phyloP scores from a whole-genome alignment of 495 filamentous ascomycete species.

The Penicillium ucsense region DNA sequence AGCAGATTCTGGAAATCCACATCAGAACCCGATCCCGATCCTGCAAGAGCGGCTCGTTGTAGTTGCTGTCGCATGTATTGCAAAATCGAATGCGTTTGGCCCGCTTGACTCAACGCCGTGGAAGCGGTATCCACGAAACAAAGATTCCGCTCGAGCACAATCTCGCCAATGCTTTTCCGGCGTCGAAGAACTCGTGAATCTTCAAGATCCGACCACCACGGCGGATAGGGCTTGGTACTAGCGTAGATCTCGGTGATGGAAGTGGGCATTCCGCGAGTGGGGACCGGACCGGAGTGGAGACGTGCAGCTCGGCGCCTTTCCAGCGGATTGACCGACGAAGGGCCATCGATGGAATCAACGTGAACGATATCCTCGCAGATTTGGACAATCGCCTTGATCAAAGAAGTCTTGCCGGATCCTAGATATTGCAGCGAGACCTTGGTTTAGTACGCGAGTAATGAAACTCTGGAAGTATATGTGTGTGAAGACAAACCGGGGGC shows the following conservation, averaged over 20 bases:
- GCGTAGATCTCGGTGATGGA: constrained; percentile 75
- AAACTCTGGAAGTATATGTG: background rate
- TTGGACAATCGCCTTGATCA: constrained; percentile 90
- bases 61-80: constrained; percentile 72
- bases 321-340: constrained; percentile 26
- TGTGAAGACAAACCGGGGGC: constrained; percentile 44
- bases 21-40: constrained; percentile 41
- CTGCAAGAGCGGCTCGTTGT: constrained; percentile 49
- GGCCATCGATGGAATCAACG: constrained; percentile 77
- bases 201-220: constrained; percentile 91
- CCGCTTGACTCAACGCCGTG: constrained; percentile 55
- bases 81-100: constrained; percentile 58
- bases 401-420: constrained; percentile 74
- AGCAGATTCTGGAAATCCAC: constrained; percentile 71
- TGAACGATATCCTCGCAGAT: constrained; percentile 95
- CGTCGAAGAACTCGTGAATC: constrained; percentile 58
- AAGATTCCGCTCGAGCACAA: constrained; percentile 82
- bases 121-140: constrained; percentile 91
- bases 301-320: constrained; percentile 19
- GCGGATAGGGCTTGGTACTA: constrained; percentile 84
- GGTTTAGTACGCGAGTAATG: background rate
- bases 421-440: constrained; percentile 2
- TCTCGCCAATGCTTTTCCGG: constrained; percentile 71
- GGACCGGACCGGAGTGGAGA: constrained; percentile 22
- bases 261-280: constrained; percentile 18